Base-by-base conservation (phyloP, 2,329 filamentous ascomycete species). In the Coleophoma cylindrospora region DNA sequence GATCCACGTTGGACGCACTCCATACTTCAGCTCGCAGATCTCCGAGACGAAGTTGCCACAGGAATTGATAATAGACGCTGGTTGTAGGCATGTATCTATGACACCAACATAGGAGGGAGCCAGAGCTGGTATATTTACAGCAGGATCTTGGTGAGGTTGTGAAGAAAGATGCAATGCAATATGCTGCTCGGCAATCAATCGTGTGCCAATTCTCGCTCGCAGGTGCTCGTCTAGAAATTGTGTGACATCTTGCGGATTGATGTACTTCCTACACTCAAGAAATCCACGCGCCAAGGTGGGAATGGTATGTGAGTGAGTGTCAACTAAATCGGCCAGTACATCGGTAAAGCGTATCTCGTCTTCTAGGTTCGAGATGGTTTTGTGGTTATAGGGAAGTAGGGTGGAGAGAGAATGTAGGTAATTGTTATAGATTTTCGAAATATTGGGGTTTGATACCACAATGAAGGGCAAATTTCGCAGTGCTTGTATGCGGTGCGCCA, bases 21-120 rank as follows among this genome's bases (percentile, higher is more conserved):
- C 94, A 64, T 99, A 99, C 54, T 94, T 92, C 34, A 96, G 79
- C 73, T 97, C 94, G 72, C 92, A 97, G 54, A 97, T 96, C 64
- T 97, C 94, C 37, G 89, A 89, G 0, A 99, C 94, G 54, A 94
- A 95, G 52, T 86, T 84, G 47, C 91, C 91, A 69, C 92, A 97
- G 7, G 82, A 80, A 59, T 91, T 84, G 40, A 97, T 82, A 40
- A 92, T 89, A 43, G 81, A 79, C 0, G 90, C 88, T 0, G 94
- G 94, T 34, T 84, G 84, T 10, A 99, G 75, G 3, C 84, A 85
- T 0, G 94, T 96, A 70, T 99, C 92, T 54, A 99, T 97, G 19
- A 96, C 91, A 47, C 94, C 94, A 55, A 96, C 95, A 66, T 92
- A 96, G 47, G 83, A 86, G 0, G 74, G 75, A 45, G 76, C 36